Evolutionary conservation across 2,329 filamentous ascomycete species (phyloP), one percentile per base, ranked within the genome.

Genomic region (Dactylellina haptotyla): DNA sequence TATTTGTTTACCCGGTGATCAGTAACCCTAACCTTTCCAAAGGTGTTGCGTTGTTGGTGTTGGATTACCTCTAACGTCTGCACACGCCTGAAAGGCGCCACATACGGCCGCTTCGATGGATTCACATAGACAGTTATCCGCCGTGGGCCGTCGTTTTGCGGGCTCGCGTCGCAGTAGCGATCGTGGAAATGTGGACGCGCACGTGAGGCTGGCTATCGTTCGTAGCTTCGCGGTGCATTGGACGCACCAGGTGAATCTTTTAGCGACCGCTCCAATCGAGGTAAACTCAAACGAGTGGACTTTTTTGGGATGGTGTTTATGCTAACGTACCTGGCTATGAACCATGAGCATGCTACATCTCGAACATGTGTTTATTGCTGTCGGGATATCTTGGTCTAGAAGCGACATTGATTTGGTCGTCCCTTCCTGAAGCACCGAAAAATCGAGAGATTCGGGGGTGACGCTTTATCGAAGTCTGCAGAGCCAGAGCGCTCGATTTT

Each of bases 41-140:
- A 32, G 4, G 12, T 8, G 26, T 37, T 14, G 5, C 9, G 53
- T 8, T 8, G 25, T n/a, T n/a, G n/a, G n/a, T n/a, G n/a, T n/a
- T 32, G 28, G 37, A 25, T 16, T 56, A 73, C 69, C 30, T 66
- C 54, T 4, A 73, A 25, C 4, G 69, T 73, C 16, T 73, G 69
- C 4, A 66, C 69, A 26, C 69, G 57, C 3, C 69, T 61, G 30
- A 66, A 73, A 10, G 69, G 69, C n/a, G 69, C 54, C 10, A 65
- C 46, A 18, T 73, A 73, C 12, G 69, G 53, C 41, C 69, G 39
- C 37, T 66, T 73, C 4, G 69, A 73, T 16, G 69, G 69, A 25
- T 73, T 64, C 3, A 73, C 37, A 23, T 53, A 73, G 12, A 73
- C 23, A 4, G 61, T 66, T 14, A 73, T 34, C 30, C 45, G 65